Evolutionary conservation across 805 yeast species (phyloP), one percentile per base, ranked within the genome.

Genomic region (Saccharomycopsis oosterbeekiorum): DNA sequence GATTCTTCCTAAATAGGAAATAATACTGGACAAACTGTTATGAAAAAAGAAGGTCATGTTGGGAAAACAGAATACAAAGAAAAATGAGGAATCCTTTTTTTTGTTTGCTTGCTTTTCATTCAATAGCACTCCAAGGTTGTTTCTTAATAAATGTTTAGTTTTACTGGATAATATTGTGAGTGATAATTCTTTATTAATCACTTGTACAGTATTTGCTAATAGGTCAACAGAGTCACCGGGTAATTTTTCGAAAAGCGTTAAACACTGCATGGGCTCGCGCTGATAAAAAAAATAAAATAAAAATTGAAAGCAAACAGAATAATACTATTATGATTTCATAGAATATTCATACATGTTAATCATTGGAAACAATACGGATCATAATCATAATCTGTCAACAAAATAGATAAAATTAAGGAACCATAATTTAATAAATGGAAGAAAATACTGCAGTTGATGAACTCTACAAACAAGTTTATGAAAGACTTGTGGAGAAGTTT

Each of bases 41-140:
- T 19, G 24, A 42, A 42, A 42, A 42, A 42, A 10, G 12, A 42
- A 42, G 4, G 26, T 47, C 41, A n/a, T 29, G 40, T 21, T 21
- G 19, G 24, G 9, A 37, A 54, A 54, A 3, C 19, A 26, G 40
- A 15, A 54, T 36, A 24, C 47, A 12, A 10, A 34, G 37, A 55
- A 53, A n/a, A 58, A 24, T 42, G 19, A 17, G 40, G 53, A 36
- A 55, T 61, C 17, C 55, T 36, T 37, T 58, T 58, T n/a, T 55
- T 2, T 36, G n/a, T 29, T 11, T 17, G n/a, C 54, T 56, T 11
- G 6, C 17, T 4, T 29, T 29, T 29, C 6, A 29, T 29, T 6
- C 34, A 29, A 29, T 4, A 29, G 34, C 3, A 29, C 34, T 3
- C 6, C 34, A 29, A 29, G 3, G 6, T 29, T 29, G 34, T 29